phyloP scores from a whole-genome alignment of 2,329 filamentous ascomycete species.

The Stachybotrys echinatus region DNA sequence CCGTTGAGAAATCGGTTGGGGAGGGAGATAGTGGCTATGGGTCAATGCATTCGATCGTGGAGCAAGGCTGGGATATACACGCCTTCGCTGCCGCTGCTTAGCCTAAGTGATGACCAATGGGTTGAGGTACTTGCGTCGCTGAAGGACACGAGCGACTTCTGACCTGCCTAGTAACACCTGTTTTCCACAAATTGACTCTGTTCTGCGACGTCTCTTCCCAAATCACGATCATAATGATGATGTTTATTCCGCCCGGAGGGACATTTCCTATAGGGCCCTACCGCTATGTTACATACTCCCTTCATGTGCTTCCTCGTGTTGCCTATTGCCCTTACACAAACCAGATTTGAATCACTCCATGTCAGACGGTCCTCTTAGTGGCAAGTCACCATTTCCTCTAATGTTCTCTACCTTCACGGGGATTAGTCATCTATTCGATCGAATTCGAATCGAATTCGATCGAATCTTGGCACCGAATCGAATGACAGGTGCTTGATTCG shows the following conservation, averaged over 20 bases:
- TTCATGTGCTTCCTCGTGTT: conserved; percentile 1
- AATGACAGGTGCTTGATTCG: conserved; percentile 1
- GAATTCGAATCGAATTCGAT: neutral
- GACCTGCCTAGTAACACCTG: no score
- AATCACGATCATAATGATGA: no score
- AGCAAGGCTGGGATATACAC: conserved; percentile 5
- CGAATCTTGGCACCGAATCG: conserved; percentile 1
- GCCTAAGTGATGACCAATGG: no score
- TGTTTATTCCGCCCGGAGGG: no score
- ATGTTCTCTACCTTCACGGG: neutral
- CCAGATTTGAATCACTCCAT: neutral
- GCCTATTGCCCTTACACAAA: neutral
- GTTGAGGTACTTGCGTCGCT: no score
- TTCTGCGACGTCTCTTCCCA: no score
- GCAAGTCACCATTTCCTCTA: conserved; percentile 1
- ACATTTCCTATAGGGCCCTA: no score
- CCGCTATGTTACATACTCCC: no score
- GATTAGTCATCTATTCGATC: conserved; percentile 1
- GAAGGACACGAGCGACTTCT: no score
- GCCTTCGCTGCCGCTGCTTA: no score
- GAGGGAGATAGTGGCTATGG: conserved; percentile 5
- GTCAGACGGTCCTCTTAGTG: neutral
- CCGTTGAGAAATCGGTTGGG: conserved; percentile 4
- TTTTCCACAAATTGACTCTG: no score
- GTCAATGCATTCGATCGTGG: conserved; percentile 6